Conservation (phyloP, 2,329 filamentous ascomycete species). For the Pezicula carpinea region DNA sequence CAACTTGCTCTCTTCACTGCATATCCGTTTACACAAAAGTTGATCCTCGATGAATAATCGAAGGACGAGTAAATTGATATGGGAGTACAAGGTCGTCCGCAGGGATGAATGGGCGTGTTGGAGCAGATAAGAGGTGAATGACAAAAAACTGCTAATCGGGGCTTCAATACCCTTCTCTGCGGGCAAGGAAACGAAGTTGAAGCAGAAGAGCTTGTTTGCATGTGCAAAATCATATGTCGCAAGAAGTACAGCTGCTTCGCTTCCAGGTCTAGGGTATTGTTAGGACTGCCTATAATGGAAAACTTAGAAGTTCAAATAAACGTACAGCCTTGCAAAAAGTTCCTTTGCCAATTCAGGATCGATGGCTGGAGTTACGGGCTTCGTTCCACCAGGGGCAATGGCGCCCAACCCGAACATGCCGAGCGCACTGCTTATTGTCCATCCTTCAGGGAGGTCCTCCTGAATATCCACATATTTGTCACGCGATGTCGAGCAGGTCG, state of each 20-base stretch:
- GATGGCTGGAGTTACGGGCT: constrained; percentile 55
- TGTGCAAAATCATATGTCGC: constrained; percentile 90
- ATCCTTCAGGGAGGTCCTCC: constrained; percentile 85
- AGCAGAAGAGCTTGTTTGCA: constrained; percentile 92
- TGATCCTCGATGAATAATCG: constrained; percentile 85
- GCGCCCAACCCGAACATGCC: constrained; percentile 79
- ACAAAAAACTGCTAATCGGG: constrained; percentile 78
- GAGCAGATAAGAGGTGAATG: constrained; percentile 84
- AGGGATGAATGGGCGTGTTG: constrained; percentile 86
- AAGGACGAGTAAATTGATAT: constrained; percentile 79
- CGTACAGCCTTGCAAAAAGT: constrained; percentile 75
- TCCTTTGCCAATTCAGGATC: constrained; percentile 78
- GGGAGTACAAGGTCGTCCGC: constrained; percentile 75
- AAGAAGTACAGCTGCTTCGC: constrained; percentile 74
- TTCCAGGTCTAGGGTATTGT: constrained; percentile 57
- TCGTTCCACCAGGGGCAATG: constrained; percentile 60
- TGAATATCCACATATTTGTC: constrained; percentile 79
- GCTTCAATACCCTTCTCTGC: constrained; percentile 63
- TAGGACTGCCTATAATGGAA: constrained; percentile 16
- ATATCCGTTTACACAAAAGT: constrained; percentile 75
- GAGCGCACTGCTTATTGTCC: constrained; percentile 77
- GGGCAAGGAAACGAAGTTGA: constrained; percentile 66
- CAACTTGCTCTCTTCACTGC: constrained; percentile 70
- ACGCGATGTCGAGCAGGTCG: constrained; percentile 63
- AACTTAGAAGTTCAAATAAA: constrained; percentile 15